phyloP scores from a whole-genome alignment of 257 asterid species.

The Nicotiana benthamiana region DNA sequence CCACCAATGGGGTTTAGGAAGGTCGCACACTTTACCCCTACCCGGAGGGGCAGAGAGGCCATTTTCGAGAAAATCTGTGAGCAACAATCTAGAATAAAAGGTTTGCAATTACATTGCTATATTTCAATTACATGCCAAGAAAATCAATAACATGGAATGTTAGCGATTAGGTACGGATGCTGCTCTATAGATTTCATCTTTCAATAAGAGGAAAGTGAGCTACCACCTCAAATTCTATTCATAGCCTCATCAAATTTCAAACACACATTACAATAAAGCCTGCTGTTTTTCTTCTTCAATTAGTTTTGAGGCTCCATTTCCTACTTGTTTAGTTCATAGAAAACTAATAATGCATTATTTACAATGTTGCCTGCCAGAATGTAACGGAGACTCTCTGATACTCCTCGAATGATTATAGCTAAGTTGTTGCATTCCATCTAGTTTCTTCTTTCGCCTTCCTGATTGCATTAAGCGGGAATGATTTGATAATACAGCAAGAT shows the following conservation, averaged over 20 bases:
- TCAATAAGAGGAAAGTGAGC: background rate
- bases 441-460: slow-evolving; percentile 54
- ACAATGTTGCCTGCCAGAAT: slow-evolving; percentile 41
- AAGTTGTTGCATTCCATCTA: slow-evolving; percentile 38
- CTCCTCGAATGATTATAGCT: slow-evolving; percentile 38
- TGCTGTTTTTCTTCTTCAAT: background rate
- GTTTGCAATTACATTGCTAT: background rate
- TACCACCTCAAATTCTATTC: slow-evolving; percentile 6
- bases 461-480: slow-evolving; percentile 51
- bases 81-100: background rate
- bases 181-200: background rate
- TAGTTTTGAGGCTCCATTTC: slow-evolving; percentile 4
- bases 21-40: too few relatives aligned
- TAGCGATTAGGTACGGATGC: slow-evolving; percentile 4
- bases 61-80: background rate
- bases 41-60: too few relatives aligned
- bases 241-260: background rate
- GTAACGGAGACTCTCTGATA: slow-evolving; percentile 38
- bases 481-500: slow-evolving; percentile 60
- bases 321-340: background rate
- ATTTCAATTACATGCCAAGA: background rate
- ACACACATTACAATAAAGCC: slow-evolving; percentile 4
- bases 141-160: background rate
- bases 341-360: slow-evolving; percentile 18
- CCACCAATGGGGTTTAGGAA: too few relatives aligned